Conservation (phyloP, 768 basidiomycete genomes). For the Calocera cornea region DNA sequence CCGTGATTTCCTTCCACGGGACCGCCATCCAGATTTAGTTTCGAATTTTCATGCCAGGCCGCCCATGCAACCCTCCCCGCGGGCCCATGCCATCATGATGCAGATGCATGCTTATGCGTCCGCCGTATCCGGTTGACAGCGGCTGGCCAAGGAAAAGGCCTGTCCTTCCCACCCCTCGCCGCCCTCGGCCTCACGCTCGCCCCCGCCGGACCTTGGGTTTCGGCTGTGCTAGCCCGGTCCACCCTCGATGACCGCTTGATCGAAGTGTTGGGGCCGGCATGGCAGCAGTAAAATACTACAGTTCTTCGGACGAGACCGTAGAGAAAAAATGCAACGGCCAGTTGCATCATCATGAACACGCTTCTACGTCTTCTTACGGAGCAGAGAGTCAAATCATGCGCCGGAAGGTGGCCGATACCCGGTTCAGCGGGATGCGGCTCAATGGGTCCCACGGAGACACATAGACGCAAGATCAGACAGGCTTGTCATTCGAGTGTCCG, state of each 20-base stretch:
- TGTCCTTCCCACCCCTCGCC: background rate
- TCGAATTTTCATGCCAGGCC: background rate
- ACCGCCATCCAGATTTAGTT: background rate
- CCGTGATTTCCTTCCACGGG: conserved; percentile 4
- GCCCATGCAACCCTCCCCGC: too few relatives aligned
- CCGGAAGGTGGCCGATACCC: background rate
- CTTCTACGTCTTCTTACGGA: background rate
- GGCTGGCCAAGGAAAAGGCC: conserved; percentile 1
- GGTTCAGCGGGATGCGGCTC: background rate
- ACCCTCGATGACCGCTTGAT: background rate
- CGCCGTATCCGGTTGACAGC: conserved; percentile 1
- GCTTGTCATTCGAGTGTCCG: conserved; percentile 2
- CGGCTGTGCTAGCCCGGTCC: background rate
- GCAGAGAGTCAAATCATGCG: background rate
- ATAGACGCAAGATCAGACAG: conserved; percentile 3
- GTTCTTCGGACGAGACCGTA: background rate
- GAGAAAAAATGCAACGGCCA: background rate
- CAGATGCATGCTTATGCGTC: background rate
- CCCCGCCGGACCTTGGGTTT: background rate
- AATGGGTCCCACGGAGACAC: background rate
- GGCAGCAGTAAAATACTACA: background rate
- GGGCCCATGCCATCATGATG: background rate
- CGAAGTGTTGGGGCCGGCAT: conserved; percentile 1
- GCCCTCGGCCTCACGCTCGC: background rate
- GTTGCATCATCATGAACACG: background rate